A percentile compares a stretch with the other conserved stretches of the same genome.
Evolutionary conservation across 2,329 filamentous ascomycete species (phyloP).

Genomic region (Aspergillus hiratsukae): DNA sequence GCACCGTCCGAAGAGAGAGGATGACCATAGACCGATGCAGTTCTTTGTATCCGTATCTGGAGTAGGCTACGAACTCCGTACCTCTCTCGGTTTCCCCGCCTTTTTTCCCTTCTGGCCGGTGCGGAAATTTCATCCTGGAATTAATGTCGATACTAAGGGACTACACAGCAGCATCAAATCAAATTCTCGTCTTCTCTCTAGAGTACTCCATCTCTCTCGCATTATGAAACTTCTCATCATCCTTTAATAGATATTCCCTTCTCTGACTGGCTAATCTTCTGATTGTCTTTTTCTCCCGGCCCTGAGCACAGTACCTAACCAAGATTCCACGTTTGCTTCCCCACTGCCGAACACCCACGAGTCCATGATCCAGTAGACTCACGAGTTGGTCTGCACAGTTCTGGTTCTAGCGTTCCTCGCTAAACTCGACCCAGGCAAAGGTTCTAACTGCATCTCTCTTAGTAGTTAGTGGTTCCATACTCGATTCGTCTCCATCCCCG

Average conservation of each 20-base stretch:
- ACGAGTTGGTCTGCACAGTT: neutral
- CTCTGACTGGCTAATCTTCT: neutral
- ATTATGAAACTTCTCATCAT: neutral
- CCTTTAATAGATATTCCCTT: neutral
- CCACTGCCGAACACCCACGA: neutral
- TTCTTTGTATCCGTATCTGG: no score
- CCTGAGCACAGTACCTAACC: neutral
- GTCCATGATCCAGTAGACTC: no score
- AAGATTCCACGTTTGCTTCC: neutral
- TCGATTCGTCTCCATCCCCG: slow-evolving; percentile 5
- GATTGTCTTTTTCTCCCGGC: no score
- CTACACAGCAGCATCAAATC: neutral
- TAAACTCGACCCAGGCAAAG: neutral
- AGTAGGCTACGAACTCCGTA: neutral
- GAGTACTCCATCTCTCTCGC: neutral
- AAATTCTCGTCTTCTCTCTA: no score
- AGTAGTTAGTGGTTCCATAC: slow-evolving; percentile 1
- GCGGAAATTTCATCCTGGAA: neutral
- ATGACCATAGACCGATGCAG: no score
- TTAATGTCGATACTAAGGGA: neutral
- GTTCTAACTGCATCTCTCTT: neutral
- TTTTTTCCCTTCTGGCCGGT: neutral
- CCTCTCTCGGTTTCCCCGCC: neutral
- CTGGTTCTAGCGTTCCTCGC: neutral
- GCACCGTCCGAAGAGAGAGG: neutral